phyloP scores from a whole-genome alignment of 75 land plant genomes.

The Pinus albicaulis region DNA sequence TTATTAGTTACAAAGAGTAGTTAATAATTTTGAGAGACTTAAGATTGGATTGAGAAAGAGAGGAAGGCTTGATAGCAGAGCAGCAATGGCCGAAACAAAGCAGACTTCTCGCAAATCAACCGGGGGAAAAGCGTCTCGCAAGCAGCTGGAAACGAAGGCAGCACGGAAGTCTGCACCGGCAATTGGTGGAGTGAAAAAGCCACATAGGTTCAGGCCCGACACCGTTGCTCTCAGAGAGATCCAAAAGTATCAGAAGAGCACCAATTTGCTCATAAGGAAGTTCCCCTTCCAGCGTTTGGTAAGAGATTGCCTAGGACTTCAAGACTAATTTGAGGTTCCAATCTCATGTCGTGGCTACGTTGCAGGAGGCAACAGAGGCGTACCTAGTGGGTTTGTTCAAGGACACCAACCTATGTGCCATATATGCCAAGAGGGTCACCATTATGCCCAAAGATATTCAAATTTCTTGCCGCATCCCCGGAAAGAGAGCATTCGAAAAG shows the following conservation, averaged over 20 bases:
- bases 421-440: constrained; percentile 7
- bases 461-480: constrained; percentile 24
- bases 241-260: no score
- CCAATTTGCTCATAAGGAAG: no score
- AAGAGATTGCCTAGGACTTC: no score
- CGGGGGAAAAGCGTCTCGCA: constrained; percentile 38
- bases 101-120: constrained; percentile 48
- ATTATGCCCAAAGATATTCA: constrained; percentile 26
- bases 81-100: constrained; percentile 43
- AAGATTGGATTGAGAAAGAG: no score
- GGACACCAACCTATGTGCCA: constrained; percentile 21
- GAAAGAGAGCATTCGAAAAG: constrained; percentile 26
- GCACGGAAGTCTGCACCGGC: no score
- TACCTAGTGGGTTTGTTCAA: constrained; percentile 21
- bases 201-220: no score
- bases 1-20: no score
- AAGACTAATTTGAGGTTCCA: constrained; percentile 38
- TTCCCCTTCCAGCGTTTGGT: no score
- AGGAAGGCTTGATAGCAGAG: no score
- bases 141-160: constrained; percentile 29
- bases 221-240: no score
- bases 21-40: no score
- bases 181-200: no score
- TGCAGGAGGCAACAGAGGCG: constrained; percentile 27
- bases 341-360: constrained; percentile 23